Conservation (phyloP, 306 rosid species). For the Adenanthera pavonina region DNA sequence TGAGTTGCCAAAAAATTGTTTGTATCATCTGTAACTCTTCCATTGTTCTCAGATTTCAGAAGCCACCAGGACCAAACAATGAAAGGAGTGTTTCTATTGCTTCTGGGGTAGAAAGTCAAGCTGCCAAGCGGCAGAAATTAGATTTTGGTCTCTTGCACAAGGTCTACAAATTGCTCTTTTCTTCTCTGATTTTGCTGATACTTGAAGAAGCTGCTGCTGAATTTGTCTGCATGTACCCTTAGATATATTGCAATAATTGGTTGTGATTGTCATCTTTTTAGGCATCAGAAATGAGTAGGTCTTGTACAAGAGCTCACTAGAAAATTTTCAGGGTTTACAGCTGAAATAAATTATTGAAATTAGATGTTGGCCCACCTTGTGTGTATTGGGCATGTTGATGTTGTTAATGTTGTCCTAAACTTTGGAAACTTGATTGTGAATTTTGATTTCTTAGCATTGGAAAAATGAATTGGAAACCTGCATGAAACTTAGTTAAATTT, state of each 20-base stretch:
- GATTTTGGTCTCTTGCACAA: constrained; percentile 80
- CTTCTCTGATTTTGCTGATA: constrained; percentile 36
- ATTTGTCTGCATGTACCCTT: constrained; percentile 26
- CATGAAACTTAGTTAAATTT: constrained; percentile 7
- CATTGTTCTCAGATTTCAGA: constrained; percentile 65
- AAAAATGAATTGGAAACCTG: constrained; percentile 21
- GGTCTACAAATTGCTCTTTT: constrained; percentile 53
- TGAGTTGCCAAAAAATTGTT: constrained; percentile 34
- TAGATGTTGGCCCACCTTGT: constrained; percentile 22
- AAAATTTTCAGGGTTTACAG: constrained; percentile 5
- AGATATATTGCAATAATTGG: constrained; percentile 22
- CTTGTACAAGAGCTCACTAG: constrained; percentile 17
- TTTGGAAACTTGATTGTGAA: not conserved
- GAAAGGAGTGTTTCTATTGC: constrained; percentile 57
- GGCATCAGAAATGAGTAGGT: not conserved
- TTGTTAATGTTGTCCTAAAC: not conserved
- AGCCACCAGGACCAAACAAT: constrained; percentile 51
- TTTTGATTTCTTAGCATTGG: constrained; percentile 17
- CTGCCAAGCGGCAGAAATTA: constrained; percentile 89
- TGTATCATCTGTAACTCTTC: constrained; percentile 33
- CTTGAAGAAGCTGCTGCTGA: constrained; percentile 5
- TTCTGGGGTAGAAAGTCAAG: constrained; percentile 74
- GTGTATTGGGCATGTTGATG: not conserved
- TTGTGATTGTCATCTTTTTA: not conserved
- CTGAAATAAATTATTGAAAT: constrained; percentile 27